A percentile compares a stretch with the other conserved stretches of the same genome.
phyloP scores from a whole-genome alignment of 257 asterid species.

The Cordia subcordata region DNA sequence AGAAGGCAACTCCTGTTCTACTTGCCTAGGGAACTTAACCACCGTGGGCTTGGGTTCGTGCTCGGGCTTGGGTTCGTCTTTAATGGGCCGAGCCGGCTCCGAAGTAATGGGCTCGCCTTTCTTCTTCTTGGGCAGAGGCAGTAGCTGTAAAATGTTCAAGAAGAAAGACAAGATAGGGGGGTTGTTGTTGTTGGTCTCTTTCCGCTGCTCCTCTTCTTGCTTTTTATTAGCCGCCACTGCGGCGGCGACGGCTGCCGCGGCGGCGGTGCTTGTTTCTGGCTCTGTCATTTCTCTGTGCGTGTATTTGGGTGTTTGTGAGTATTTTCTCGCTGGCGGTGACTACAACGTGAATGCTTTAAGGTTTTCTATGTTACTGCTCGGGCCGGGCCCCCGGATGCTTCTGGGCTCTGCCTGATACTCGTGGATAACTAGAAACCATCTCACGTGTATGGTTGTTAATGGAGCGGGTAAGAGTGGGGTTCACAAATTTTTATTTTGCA shows the following conservation, averaged over 20 bases:
- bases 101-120: background rate
- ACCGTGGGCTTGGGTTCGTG: background rate
- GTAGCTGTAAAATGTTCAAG: background rate
- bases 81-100: background rate
- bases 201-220: background rate
- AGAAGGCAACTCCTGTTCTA: background rate
- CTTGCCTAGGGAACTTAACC: background rate
- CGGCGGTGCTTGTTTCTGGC: background rate
- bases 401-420: too few relatives aligned
- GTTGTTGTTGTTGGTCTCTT: background rate
- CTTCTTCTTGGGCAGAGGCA: constrained; percentile 1
- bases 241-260: constrained; percentile 2
- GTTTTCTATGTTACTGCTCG: background rate
- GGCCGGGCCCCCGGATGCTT: background rate
- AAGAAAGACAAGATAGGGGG: background rate
- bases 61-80: background rate
- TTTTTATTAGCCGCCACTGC: background rate
- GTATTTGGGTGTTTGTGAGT: background rate
- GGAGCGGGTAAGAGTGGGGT: too few relatives aligned
- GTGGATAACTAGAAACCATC: too few relatives aligned
- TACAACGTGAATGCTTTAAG: background rate
- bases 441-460: too few relatives aligned
- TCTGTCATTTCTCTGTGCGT: background rate
- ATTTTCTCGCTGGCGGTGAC: background rate
- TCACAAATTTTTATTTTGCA: too few relatives aligned